Percentiles rank a stretch among this genome's conserved stretches.
Conservation (phyloP, 1,284 basidiomycete species). For the Pseudomicrostroma phylloplanum region DNA sequence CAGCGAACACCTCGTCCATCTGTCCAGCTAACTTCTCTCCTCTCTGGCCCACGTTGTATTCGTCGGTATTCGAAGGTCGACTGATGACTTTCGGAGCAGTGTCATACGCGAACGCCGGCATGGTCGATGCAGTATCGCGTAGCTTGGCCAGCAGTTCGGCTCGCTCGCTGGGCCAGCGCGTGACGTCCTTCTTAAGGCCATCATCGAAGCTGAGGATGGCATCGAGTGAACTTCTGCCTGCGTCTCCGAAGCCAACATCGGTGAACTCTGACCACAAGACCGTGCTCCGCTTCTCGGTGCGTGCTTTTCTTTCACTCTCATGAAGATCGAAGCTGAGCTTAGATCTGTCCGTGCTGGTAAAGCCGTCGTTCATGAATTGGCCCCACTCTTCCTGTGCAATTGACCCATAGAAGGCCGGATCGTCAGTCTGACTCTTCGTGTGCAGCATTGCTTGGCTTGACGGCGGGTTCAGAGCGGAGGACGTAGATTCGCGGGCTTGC, state of each 20-base stretch:
- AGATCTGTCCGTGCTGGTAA: conserved; percentile 38
- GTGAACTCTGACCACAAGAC: conserved; percentile 43
- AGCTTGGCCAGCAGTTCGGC: conserved; percentile 25
- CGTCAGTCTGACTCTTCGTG: conserved; percentile 1
- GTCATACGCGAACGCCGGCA: conserved; percentile 43
- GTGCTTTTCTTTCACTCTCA: conserved; percentile 35
- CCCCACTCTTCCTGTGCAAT: conserved; percentile 40
- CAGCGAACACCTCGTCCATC: conserved; percentile 45
- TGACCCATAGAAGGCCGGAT: conserved; percentile 20
- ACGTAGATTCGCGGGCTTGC: background rate
- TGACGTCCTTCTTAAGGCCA: conserved; percentile 31
- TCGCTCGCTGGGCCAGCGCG: conserved; percentile 33
- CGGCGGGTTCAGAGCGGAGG: background rate
- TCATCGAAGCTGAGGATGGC: conserved; percentile 43
- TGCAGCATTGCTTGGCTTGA: background rate
- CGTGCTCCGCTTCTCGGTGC: conserved; percentile 21
- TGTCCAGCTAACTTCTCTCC: conserved; percentile 23
- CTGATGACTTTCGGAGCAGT: conserved; percentile 28
- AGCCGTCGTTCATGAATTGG: conserved; percentile 39
- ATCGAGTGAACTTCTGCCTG: conserved; percentile 23
- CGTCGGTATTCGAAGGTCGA: conserved; percentile 22
- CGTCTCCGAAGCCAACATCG: conserved; percentile 27
- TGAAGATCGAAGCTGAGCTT: conserved; percentile 45
- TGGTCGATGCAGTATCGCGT: conserved; percentile 20
- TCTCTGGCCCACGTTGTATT: conserved; percentile 12